These are phyloP conservation scores for Aspergillus nanangensis DNA, from an alignment of 495 filamentous ascomycete species.

Conservation along the genomic window DNA sequence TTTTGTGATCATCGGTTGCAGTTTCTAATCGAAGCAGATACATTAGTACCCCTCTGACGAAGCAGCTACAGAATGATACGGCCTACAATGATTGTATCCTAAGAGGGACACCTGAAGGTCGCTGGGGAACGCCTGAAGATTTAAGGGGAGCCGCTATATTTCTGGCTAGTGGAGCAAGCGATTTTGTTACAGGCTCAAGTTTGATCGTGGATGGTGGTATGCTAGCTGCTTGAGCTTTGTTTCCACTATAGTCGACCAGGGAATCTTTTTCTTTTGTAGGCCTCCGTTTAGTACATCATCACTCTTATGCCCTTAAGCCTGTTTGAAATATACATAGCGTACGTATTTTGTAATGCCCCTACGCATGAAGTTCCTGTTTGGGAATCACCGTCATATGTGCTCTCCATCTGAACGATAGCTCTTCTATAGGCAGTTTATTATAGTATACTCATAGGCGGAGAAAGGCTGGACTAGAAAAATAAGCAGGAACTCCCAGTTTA, in stretches of 20 bases:
- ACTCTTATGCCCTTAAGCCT: no score
- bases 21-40: neutral
- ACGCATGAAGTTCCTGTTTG: no score
- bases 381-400: no score
- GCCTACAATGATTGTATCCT: neutral
- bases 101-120: neutral
- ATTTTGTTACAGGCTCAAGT: neutral
- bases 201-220: neutral
- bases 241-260: no score
- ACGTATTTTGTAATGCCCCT: no score
- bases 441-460: neutral
- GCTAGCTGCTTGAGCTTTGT: neutral
- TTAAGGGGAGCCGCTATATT: neutral
- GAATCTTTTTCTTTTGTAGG: no score
- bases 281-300: no score
- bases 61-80: neutral
- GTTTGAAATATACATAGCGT: no score
- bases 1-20: no score
- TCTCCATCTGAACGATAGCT: neutral
- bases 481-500: neutral
- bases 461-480: neutral
- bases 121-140: neutral
- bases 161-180: neutral
- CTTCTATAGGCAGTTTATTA: neutral
- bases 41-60: neutral